Percentiles rank a stretch among this genome's conserved stretches.
Conservation (phyloP, 106 monocot genomes). For the Acorus gramineus region DNA sequence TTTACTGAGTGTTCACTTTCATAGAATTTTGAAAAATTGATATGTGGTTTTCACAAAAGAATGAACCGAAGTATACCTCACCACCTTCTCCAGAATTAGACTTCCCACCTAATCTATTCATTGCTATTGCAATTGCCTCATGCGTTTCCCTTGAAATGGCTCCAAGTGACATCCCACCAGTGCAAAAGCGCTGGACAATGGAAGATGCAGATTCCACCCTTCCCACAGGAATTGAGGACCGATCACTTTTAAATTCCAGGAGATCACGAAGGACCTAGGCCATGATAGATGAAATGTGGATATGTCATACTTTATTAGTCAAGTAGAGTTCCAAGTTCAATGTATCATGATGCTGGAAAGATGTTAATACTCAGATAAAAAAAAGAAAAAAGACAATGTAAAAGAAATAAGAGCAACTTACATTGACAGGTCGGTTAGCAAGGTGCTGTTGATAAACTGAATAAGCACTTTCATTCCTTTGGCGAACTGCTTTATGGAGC, state of each 20-base stretch:
- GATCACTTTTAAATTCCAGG: conserved; percentile 85
- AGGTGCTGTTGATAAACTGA: conserved; percentile 89
- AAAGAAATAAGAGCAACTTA: conserved; percentile 19
- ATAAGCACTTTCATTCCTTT: conserved; percentile 90
- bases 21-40: too few species aligned
- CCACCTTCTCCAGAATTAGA: conserved; percentile 99
- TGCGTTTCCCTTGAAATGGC: conserved; percentile 98
- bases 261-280: conserved; percentile 86
- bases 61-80: conserved; percentile 37
- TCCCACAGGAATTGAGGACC: conserved; percentile 78
- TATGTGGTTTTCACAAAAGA: too few species aligned
- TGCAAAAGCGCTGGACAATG: conserved; percentile 90
- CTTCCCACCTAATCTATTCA: conserved; percentile 96
- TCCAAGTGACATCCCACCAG: conserved; percentile 98
- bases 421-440: conserved; percentile 87
- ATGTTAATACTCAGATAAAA: too few species aligned
- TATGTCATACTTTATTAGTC: too few species aligned
- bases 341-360: too few species aligned
- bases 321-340: too few species aligned
- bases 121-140: conserved; percentile 98
- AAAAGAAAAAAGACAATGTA: too few species aligned
- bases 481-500: conserved; percentile 93
- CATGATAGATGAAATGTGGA: too few species aligned
- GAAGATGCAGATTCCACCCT: conserved; percentile 91
- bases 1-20: too few species aligned